Percentiles rank a stretch among this genome's conserved stretches.
phyloP scores from a whole-genome alignment of 352 stramenopile species.

The Globisporangium abappressorium region DNA sequence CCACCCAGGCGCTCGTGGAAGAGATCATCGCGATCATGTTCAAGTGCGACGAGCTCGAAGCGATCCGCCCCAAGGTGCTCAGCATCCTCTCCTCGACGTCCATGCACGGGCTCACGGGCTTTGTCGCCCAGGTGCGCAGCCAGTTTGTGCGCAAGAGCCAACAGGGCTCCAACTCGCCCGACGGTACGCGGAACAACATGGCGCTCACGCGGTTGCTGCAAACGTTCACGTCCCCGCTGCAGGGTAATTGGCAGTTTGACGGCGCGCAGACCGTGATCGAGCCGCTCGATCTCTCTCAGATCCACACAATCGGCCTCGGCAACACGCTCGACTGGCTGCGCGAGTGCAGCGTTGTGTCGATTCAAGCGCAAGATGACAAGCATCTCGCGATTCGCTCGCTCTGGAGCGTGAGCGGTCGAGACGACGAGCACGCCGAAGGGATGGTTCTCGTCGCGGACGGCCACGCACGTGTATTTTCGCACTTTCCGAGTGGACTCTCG shows the following conservation, averaged over 20 bases:
- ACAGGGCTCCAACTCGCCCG: not conserved
- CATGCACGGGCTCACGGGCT: constrained; percentile 37
- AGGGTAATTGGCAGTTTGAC: constrained; percentile 14
- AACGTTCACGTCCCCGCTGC: constrained; percentile 9
- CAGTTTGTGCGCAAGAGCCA: constrained; percentile 20
- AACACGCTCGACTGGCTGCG: constrained; percentile 18
- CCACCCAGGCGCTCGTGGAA: constrained; percentile 27
- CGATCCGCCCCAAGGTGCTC: constrained; percentile 26
- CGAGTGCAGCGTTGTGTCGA: constrained; percentile 12
- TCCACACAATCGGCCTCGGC: constrained; percentile 1
- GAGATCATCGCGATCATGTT: constrained; percentile 37
- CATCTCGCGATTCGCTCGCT: constrained; percentile 9
- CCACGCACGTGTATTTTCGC: constrained; percentile 12
- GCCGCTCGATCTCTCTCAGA: not conserved
- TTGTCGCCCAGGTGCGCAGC: constrained; percentile 34
- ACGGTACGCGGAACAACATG: constrained; percentile 10
- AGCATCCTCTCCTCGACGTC: constrained; percentile 25
- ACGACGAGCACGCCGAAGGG: not conserved
- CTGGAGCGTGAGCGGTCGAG: constrained; percentile 2
- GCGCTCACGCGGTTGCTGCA: constrained; percentile 15
- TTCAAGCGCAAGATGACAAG: constrained; percentile 10
- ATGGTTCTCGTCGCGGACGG: constrained; percentile 10
- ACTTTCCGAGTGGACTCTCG: constrained; percentile 15
- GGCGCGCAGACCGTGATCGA: constrained; percentile 8
- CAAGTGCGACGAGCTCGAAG: constrained; percentile 28